phyloP scores from a whole-genome alignment of 1,139 yeast species.

The Candida glucosophila region DNA sequence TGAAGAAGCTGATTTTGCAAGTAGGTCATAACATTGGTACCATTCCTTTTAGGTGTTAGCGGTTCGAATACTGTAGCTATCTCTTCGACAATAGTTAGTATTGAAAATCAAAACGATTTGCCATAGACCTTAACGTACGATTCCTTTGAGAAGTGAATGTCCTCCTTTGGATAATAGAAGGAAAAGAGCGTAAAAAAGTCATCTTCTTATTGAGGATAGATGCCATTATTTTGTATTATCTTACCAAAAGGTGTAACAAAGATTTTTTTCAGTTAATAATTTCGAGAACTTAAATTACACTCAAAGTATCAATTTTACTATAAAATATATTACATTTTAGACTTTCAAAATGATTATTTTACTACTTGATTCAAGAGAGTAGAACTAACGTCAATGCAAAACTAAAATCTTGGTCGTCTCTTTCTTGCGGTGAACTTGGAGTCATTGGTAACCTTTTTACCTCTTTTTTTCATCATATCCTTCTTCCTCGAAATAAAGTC shows the following conservation, averaged over 20 bases:
- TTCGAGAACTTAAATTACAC: constrained; percentile 1
- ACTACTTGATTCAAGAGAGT: no score
- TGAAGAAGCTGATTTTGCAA: constrained; percentile 42
- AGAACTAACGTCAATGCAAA: constrained; percentile 1
- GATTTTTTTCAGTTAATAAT: no score
- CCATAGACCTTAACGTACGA: no score
- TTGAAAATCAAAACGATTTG: no score
- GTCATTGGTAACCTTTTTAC: constrained; percentile 81
- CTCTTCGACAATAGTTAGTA: no score
- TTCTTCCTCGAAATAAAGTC: constrained; percentile 86
- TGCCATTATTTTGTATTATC: no score
- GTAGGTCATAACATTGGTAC: constrained; percentile 39
- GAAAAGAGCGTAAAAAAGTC: no score
- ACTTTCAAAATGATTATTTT: not conserved
- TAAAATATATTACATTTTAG: not conserved
- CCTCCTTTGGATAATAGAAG: no score
- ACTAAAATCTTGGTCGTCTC: constrained; percentile 74
- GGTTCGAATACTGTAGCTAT: constrained; percentile 42
- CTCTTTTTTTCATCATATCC: constrained; percentile 86
- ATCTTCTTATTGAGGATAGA: no score
- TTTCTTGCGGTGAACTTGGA: constrained; percentile 91
- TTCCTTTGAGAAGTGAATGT: no score
- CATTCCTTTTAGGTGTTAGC: constrained; percentile 42
- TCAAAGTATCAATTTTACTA: not conserved
- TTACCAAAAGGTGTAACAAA: no score